These are phyloP conservation scores for Coniferiporia weirii DNA, from an alignment of 1,284 basidiomycete species.

Conservation along the genomic window DNA sequence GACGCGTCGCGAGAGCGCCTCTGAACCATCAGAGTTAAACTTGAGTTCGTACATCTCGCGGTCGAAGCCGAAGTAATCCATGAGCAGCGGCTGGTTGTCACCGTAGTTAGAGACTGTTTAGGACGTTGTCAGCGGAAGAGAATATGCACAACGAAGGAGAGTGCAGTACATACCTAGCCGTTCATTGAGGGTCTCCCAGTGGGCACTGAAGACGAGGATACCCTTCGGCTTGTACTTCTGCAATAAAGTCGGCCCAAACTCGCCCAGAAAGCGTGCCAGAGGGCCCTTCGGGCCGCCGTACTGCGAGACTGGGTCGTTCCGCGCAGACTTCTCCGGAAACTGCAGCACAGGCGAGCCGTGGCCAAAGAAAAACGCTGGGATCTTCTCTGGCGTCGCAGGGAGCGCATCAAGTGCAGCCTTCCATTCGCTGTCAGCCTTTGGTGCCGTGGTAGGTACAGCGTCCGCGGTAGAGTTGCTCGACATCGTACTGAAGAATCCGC, in stretches of 20 bases:
- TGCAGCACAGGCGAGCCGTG: slow-evolving; percentile 61
- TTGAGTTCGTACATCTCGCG: slow-evolving; percentile 54
- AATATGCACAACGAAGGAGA: neutral
- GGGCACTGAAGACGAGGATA: slow-evolving; percentile 75
- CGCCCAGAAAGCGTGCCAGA: slow-evolving; percentile 55
- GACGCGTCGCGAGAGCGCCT: slow-evolving; percentile 47
- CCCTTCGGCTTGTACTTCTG: slow-evolving; percentile 70
- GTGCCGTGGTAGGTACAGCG: slow-evolving; percentile 21
- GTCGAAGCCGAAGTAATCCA: slow-evolving; percentile 70
- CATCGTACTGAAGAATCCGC: slow-evolving; percentile 17
- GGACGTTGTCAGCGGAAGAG: neutral
- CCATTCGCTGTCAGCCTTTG: slow-evolving; percentile 44
- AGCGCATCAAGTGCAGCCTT: slow-evolving; percentile 51
- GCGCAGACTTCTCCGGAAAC: slow-evolving; percentile 28
- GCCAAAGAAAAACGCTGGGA: slow-evolving; percentile 72
- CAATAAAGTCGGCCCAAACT: slow-evolving; percentile 63
- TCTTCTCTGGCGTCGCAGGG: slow-evolving; percentile 53
- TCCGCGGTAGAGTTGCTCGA: slow-evolving; percentile 16
- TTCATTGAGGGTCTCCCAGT: slow-evolving; percentile 64
- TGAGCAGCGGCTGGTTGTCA: slow-evolving; percentile 63
- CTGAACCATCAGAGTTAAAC: slow-evolving; percentile 63
- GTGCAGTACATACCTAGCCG: slow-evolving; percentile 40
- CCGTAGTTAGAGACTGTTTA: slow-evolving; percentile 64
- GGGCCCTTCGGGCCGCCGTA: slow-evolving; percentile 48
- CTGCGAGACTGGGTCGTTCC: slow-evolving; percentile 25